Base-by-base conservation (phyloP, 1,284 basidiomycete species). In the Irpex rosettiformis region DNA sequence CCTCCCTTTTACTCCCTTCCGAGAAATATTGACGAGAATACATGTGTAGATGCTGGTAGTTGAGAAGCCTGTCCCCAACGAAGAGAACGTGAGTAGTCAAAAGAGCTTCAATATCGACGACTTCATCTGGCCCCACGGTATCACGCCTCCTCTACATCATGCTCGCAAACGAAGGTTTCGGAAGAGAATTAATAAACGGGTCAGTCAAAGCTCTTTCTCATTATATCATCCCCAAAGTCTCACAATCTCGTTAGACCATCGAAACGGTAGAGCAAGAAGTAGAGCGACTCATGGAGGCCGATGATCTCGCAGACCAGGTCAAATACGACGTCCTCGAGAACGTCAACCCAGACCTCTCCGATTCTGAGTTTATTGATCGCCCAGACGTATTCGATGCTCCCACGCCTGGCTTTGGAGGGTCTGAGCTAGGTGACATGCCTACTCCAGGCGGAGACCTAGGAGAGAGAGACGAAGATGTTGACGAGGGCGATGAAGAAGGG, bases 221-320 rank as follows among this genome's bases (percentile, higher is more conserved):
- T 58, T 57, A 3, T 37, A 13, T n/a, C n/a, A n/a, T n/a, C n/a
- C n/a, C n/a, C n/a, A n/a, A 51, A 49, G 28, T 43, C 25, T 48
- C 2, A 40, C 8, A 13, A 1, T 24, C 22, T 4, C 16, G 42
- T 2, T 65, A 93, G 84, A 94, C 94, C 1, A 98, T 98, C 64
- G 96, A 98, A 76, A 96, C 93, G 30, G 95, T 98, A 2, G 96
- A 99, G 72, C 90, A 96, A 73, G 93, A 96, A 70, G 96, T 99
- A 1, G 97, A 99, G 70, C 79, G 94, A 58, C 73, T 99, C 47
- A 74, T 99, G 29, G 90, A 91, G 62, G 89, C 91, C 63, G 97
- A 99, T 74, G 83, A 88, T 8, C 75, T 89, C 56, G 94, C 96
- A 1, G 77, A 85, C 0, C 83, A 92, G 61, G 87, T 94, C 54